These are phyloP conservation scores for Platanthera zijinensis DNA, from an alignment of 106 monocot species.

Conservation along the genomic window DNA sequence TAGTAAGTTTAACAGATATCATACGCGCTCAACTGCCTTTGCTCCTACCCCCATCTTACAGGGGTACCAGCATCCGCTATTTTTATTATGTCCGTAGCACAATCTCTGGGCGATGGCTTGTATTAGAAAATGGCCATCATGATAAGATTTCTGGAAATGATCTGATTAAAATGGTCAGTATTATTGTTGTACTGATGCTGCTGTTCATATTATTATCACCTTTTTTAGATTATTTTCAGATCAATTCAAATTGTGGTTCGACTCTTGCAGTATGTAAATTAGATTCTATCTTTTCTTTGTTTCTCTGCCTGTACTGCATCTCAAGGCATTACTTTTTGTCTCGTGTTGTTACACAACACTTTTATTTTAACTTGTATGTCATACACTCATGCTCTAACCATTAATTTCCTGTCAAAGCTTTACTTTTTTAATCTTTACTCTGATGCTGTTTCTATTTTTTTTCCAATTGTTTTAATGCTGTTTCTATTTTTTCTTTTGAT, in stretches of 20 bases:
- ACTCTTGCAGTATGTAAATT: neutral
- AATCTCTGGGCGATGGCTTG: slow-evolving; percentile 57
- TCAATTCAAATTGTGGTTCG: neutral
- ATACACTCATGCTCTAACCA: neutral
- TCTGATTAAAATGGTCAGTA: slow-evolving; percentile 65
- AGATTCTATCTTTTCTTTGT: neutral
- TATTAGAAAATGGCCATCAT: slow-evolving; percentile 60
- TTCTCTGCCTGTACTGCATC: neutral
- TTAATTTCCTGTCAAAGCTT: neutral
- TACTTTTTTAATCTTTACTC: neutral
- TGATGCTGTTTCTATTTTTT: neutral
- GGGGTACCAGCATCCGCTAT: slow-evolving; percentile 83
- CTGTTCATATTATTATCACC: neutral
- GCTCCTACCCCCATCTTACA: slow-evolving; percentile 87
- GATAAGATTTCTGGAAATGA: slow-evolving; percentile 30
- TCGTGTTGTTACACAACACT: neutral
- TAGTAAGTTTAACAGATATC: slow-evolving; percentile 40
- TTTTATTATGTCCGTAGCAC: slow-evolving; percentile 77
- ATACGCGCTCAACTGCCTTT: slow-evolving; percentile 72
- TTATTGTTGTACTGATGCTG: neutral
- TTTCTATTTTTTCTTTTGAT: neutral
- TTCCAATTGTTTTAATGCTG: neutral
- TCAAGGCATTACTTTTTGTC: neutral
- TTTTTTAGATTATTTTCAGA: slow-evolving; percentile 2
- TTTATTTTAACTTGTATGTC: neutral